Conservation (phyloP, 75 land plant species). For the Picea sitchensis region DNA sequence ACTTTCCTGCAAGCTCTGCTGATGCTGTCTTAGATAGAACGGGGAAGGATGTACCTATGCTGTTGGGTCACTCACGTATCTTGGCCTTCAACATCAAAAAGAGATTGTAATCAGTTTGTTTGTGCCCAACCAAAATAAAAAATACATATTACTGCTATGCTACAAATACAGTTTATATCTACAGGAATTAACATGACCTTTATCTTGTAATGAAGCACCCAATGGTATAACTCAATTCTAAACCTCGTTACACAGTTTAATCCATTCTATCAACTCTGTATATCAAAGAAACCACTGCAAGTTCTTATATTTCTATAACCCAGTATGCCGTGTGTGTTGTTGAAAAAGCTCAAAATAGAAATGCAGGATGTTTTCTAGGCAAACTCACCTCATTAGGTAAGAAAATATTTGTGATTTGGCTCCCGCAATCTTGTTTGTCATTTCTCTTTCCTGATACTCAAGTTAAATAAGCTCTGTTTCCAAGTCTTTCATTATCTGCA, state of each 20-base stretch:
- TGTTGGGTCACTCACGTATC: not conserved
- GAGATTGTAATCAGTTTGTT: not conserved
- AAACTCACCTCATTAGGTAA: conserved; percentile 46
- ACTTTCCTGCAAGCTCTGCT: conserved; percentile 2
- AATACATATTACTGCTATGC: not conserved
- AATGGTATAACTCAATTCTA: not conserved
- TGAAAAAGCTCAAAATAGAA: not conserved
- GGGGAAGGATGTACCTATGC: not conserved
- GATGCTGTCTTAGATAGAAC: not conserved
- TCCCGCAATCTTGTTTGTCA: conserved; percentile 45
- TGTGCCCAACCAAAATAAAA: not conserved
- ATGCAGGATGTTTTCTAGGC: not conserved
- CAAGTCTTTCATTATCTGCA: conserved; percentile 8
- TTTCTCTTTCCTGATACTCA: conserved; percentile 66
- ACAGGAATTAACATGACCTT: not conserved
- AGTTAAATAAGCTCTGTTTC: conserved; percentile 5
- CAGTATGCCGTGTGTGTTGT: not conserved
- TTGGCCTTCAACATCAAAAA: not conserved
- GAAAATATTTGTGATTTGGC: conserved; percentile 47
- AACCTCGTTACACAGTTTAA: not conserved
- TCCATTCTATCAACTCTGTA: not conserved
- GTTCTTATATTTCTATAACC: not conserved
- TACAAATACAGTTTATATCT: not conserved
- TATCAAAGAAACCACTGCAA: not conserved
- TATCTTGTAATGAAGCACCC: not conserved